Evolutionary conservation across 2,329 filamentous ascomycete species (phyloP), one percentile per base, ranked within the genome.

Genomic region (Talaromyces verruculosus): DNA sequence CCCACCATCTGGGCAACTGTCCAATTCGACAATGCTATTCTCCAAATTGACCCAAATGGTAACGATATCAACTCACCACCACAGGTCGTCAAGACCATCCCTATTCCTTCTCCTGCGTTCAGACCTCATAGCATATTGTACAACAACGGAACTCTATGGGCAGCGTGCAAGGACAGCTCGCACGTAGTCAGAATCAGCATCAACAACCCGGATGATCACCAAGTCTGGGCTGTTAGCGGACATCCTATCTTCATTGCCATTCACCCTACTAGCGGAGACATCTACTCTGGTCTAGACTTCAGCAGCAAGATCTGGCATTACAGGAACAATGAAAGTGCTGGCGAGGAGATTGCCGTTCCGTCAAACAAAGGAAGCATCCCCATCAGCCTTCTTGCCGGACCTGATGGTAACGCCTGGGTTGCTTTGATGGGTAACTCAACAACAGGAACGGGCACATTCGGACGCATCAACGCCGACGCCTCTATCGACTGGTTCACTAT

Each of bases 221-320:
- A 61, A 45, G 35, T 61, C 1, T 49, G 45, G 45, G 45, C 45
- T 49, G 45, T 49, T 17, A 49, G 45, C 45, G 13, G 45, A 28
- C 58, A 39, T 19, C 58, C 58, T n/a, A 61, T 61, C 37, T 61
- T 61, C 22, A 13, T 33, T 22, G 58, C 58, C 7, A 39, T 61
- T 28, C 58, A 61, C 28, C 58, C 58, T 30, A 61, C 58, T 17
- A 61, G 58, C 41, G 39, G 39, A 25, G 58, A 61, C 10, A 39
- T 61, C 58, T 61, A 30, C 28, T 61, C 58, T n/a, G 25, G 58
- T 33, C 39, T 61, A 2, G 58, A 61, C 28, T 7, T 61, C 7
- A 61, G 58, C 58, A 61, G 58, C 58, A 61, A 61, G 58, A 61
- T 61, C 39, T 61, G 58, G 58, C 58, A 61, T 7, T 61, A 61